Evolutionary conservation across 176 grass and related monocot species (phyloP), one percentile per base, ranked within the genome.

Genomic region (Lolium perenne): DNA sequence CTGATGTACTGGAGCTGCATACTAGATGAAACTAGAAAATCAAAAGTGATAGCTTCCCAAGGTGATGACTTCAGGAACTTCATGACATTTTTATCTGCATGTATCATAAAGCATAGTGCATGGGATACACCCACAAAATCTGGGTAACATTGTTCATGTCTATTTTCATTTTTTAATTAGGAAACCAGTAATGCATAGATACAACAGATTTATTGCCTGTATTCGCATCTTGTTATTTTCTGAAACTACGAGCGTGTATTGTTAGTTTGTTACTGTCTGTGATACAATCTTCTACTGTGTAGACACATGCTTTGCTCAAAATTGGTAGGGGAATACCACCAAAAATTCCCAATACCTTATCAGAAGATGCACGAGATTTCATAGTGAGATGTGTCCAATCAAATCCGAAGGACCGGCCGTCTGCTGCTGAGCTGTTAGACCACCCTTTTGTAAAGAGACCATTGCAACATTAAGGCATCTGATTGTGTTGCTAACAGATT

Each of bases 301-400:
- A 98, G 95, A 81, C 69, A 58, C 54, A 86, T 63, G 95, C 91
- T 87, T 84, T 98, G 87, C 83, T 92, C 80, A 98, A 86, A 79
- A 95, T 98, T 81, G 95, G 95, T 41, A 85, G 81, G 32, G 93
- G 93, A 9, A 91, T 76, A 87, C 91, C 78, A 82, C 95, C 95
- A 8, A 83, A 80, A 23, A 92, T 98, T 29, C 95, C 95, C 1
- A 10, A 17, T 59, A 84, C 81, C 8, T 71, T 98, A 9, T 95
- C 93, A 67, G 80, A 80, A 88, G 95, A 92, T 69, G 95, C 95
- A 0, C 78, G 80, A 4, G 95, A 98, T 95, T 98, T 98, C 87
- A 92, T 98, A 61, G 41, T 59, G 16, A 84, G 76, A 72, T 98
- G 95, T 61, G 83, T 95, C 20, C 87, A 90, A 89, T 61, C 62